A percentile compares a stretch with the other conserved stretches of the same genome.
Evolutionary conservation across 2,329 filamentous ascomycete species (phyloP).

Genomic region (Thelonectria blattea): DNA sequence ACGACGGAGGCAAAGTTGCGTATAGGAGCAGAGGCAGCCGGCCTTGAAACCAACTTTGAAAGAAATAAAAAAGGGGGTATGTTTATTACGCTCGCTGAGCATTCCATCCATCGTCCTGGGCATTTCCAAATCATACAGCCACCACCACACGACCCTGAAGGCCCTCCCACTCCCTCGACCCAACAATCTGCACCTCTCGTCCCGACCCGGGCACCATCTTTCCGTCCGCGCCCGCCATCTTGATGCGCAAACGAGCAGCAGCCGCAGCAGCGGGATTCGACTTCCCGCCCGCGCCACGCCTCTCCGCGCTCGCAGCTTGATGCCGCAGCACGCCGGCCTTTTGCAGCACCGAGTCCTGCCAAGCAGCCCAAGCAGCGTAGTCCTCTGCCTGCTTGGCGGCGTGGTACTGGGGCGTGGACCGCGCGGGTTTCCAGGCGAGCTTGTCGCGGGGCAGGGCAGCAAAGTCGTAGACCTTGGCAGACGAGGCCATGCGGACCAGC

Average conservation of each 20-base stretch:
- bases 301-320: conserved; percentile 30
- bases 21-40: neutral
- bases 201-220: conserved; percentile 49
- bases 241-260: conserved; percentile 58
- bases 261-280: conserved; percentile 39
- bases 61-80: conserved; percentile 30
- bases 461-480: conserved; percentile 66
- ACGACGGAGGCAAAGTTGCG: neutral
- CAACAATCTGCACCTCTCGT: conserved; percentile 57
- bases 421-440: conserved; percentile 70
- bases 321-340: conserved; percentile 54
- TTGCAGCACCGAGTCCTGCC: conserved; percentile 61
- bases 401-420: conserved; percentile 68
- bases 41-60: neutral
- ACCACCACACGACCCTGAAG: conserved; percentile 52
- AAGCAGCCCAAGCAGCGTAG: conserved; percentile 65
- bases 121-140: conserved; percentile 38
- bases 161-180: conserved; percentile 61
- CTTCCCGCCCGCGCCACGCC: conserved; percentile 34
- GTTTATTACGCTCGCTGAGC: conserved; percentile 24
- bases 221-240: conserved; percentile 53
- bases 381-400: conserved; percentile 70
- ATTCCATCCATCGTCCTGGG: conserved; percentile 9
- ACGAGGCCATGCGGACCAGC: conserved; percentile 65
- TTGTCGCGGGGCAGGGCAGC: conserved; percentile 61